Evolutionary conservation across 768 basidiomycete genomes (phyloP), one percentile per base, ranked within the genome.

Genomic region (Mrakia frigida): DNA sequence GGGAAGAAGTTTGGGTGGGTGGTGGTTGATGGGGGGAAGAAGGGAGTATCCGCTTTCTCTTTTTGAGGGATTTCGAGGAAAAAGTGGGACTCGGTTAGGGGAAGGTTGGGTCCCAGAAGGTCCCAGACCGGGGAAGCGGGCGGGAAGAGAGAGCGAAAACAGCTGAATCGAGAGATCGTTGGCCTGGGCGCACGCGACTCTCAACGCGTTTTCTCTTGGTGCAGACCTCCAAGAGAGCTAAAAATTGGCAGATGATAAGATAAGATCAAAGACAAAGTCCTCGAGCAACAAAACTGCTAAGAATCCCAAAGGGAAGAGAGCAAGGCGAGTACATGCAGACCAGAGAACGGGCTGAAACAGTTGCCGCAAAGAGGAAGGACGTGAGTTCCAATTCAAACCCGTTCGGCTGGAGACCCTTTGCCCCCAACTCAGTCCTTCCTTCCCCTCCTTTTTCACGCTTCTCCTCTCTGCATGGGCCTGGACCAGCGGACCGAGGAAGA

Each of bases 11-110:
- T n/a, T 13, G 60, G 10, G 63, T 21, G 3, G 3, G 31, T 63
- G 61, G 63, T 35, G 37, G 31, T 35, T 65, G 33, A 65, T 65
- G 63, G 33, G n/a, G 33, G 18, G 33, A 37, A 33, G 25, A 21
- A 4, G 28, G 33, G 21, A 31, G 33, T 31, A 16, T 16, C 23
- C 56, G 56, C 56, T 56, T 7, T 25, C 56, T 56, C 21, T 33
- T 33, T 31, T 33, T 33, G 61, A 63, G 28, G 56, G 56, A 16
- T 56, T 56, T 56, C 13, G 25, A 25, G 6, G 56, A 11, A 11
- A 18, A 56, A n/a, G 25, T 65, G 63, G n/a, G 63, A 35, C 63
- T 16, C 63, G 63, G 37, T 33, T 35, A 65, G 63, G 63, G 63
- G 63, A 65, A 21, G 61, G 31, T 65, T 35, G 63, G 31, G 63